Base-by-base conservation (phyloP, 164 flowering plant species). In the Nymphaea thermarum region DNA sequence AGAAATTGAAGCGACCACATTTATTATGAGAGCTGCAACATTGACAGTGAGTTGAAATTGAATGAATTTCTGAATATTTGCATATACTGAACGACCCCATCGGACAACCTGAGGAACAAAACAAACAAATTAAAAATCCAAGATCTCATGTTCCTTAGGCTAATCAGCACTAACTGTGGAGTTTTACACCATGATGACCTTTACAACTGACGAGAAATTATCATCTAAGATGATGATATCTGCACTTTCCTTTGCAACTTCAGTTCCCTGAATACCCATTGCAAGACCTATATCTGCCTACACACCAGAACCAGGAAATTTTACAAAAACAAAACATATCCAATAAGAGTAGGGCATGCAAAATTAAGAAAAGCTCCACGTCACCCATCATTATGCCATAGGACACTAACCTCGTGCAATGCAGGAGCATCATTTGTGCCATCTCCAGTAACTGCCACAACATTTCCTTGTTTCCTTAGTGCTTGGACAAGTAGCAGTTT, bases 361-460 rank as follows among this genome's bases (percentile, higher is more conserved):
- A 25, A 25, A 25, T 25, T 25, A 1, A 25, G 36, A 25, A 25
- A 25, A 25, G 36, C 36, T 25, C 36, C 36, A 25, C 36, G 36
- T 25, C 36, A 25, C 36, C 36, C 36, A 25, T 25, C 36, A 25
- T 25, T 25, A 25, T 25, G 36, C 36, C 36, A 25, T 25, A 25
- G 36, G 36, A 25, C 36, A 6, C 55, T 74, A 65, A 93, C 98
- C 96, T 91, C 97, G 70, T 91, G 91, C 66, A 94, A 76, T 17
- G 98, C 97, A 65, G 98, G 98, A 68, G 99, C 99, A 80, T 95
- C 99, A 78, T 95, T 95, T 59, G 99, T 90, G 4, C 98, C 98
- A 80, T 94, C 98, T 67, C 97, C 98, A 68, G 98, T 94, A 5
- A 94, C 98, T 71, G 98, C 98, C 75, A 94, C 98, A 77, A 91